A percentile compares a stretch with the other conserved stretches of the same genome.
phyloP scores from a whole-genome alignment of 2,329 filamentous ascomycete genomes.

The Aspergillus sp. region DNA sequence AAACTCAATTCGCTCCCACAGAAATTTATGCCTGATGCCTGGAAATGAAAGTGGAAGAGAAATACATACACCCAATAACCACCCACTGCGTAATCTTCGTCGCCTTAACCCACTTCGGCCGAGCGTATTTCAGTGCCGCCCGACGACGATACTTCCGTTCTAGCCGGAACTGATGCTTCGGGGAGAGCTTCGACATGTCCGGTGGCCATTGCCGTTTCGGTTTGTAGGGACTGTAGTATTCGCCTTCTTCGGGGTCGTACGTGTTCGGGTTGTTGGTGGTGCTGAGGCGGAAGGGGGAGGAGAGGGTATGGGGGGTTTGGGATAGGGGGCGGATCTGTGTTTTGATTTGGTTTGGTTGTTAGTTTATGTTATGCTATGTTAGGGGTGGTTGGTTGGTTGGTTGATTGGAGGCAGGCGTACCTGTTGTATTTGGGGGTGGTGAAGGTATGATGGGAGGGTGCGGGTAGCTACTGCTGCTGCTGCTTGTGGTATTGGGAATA shows the following conservation, averaged over 20 bases:
- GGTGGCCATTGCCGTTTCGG: conserved; percentile 67
- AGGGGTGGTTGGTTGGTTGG: not conserved
- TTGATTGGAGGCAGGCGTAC: not conserved
- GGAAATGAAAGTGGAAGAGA: not conserved
- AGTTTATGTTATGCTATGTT: not conserved
- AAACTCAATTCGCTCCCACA: no score
- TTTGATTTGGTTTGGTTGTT: not conserved
- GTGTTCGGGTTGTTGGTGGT: not conserved
- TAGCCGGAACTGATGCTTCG: conserved; percentile 68
- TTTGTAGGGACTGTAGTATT: conserved; percentile 58
- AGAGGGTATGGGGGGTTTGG: not conserved
- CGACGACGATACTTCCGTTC: conserved; percentile 67
- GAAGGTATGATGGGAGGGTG: not conserved
- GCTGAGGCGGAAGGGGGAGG: conserved; percentile 8
- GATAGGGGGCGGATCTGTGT: not conserved
- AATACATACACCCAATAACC: conserved; percentile 52
- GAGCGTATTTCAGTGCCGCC: conserved; percentile 61
- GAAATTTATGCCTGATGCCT: no score
- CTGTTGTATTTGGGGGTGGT: not conserved
- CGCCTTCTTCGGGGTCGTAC: not conserved
- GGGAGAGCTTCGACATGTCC: conserved; percentile 62
- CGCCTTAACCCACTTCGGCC: conserved; percentile 60
- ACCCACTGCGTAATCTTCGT: conserved; percentile 61
- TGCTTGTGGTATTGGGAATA: not conserved
- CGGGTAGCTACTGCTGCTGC: no score